phyloP scores from a whole-genome alignment of 2,329 filamentous ascomycete genomes.

The Emergomyces pasteurianus region DNA sequence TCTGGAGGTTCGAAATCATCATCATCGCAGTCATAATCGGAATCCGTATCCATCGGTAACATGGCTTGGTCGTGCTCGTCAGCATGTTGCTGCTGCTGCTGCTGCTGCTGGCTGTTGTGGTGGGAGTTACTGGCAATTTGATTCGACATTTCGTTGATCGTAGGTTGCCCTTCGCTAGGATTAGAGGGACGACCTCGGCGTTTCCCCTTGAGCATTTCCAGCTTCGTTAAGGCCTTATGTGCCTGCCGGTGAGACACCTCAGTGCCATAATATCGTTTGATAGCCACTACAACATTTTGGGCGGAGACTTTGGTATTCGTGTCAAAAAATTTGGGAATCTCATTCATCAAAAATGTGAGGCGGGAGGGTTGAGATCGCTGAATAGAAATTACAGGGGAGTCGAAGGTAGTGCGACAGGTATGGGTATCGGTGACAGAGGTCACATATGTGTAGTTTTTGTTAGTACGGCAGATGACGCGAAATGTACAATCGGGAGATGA shows the following conservation, averaged over 20 bases:
- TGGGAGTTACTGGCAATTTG: background rate
- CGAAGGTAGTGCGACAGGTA: slow-evolving; percentile 23
- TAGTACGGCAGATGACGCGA: slow-evolving; percentile 29
- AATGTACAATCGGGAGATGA: slow-evolving; percentile 28
- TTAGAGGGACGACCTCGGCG: background rate
- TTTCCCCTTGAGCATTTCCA: slow-evolving; percentile 19
- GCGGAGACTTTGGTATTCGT: slow-evolving; percentile 25
- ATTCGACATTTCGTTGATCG: background rate
- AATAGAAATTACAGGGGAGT: slow-evolving; percentile 21
- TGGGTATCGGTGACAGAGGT: slow-evolving; percentile 29
- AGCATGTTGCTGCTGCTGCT: background rate
- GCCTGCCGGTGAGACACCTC: slow-evolving; percentile 30
- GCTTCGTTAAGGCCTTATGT: slow-evolving; percentile 25
- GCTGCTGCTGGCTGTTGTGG: background rate
- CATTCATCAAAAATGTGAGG: slow-evolving; percentile 26
- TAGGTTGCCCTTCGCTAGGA: background rate
- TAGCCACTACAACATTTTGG: slow-evolving; percentile 29
- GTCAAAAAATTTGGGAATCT: slow-evolving; percentile 31
- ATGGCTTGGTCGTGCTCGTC: background rate
- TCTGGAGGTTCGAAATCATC: background rate
- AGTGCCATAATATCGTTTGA: slow-evolving; percentile 31
- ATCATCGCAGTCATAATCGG: background rate
- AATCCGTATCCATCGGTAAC: background rate
- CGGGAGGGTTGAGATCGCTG: slow-evolving; percentile 30
- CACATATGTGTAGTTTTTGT: slow-evolving; percentile 30